Evolutionary conservation across 1,284 basidiomycete genomes (phyloP), one percentile per base, ranked within the genome.

Genomic region (Ceratobasidium theobromae): DNA sequence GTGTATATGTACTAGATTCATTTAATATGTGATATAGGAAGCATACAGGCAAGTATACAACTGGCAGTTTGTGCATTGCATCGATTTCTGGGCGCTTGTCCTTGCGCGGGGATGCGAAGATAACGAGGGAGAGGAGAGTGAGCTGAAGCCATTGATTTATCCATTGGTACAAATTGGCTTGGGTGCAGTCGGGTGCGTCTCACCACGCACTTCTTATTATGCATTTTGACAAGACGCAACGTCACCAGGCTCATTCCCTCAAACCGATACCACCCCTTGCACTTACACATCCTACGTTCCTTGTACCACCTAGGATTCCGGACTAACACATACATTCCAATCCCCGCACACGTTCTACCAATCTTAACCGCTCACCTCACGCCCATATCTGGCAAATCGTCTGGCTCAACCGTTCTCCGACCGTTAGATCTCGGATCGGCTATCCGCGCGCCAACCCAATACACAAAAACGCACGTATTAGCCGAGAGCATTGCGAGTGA

Each of bases 81-180:
- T 99, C 71, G 97, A 99, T 79, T 98, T 99, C 74, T 99, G 97
- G 97, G 85, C 86, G 53, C 81, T 93, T 57, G 92, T 98, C 1
- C 82, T 98, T n/a, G 88, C 87, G 5, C 81, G 86, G 33, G 88
- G 92, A 14, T 94, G 89, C 71, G 85, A 86, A 71, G 81, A 81
- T 9, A 73, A 72, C n/a, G n/a, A n/a, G n/a, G n/a, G n/a, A n/a
- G n/a, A n/a, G 8, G 81, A 80, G 2, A 93, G 87, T 74, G 89
- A 91, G 67, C 81, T 99, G 68, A 86, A 88, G 74, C 86, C 93
- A 16, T 81, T 99, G 68, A 88, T 99, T 67, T 99, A 98, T 76
- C 97, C 97, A 6, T 82, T 99, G 5, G 92, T 96, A 4, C 97
- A 99, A 77, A 92, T 99, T 52, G 86, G 91, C 46, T 80, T 97